Base-by-base conservation (phyloP, 2,329 filamentous ascomycete species). In the Fusarium cicatricum region DNA sequence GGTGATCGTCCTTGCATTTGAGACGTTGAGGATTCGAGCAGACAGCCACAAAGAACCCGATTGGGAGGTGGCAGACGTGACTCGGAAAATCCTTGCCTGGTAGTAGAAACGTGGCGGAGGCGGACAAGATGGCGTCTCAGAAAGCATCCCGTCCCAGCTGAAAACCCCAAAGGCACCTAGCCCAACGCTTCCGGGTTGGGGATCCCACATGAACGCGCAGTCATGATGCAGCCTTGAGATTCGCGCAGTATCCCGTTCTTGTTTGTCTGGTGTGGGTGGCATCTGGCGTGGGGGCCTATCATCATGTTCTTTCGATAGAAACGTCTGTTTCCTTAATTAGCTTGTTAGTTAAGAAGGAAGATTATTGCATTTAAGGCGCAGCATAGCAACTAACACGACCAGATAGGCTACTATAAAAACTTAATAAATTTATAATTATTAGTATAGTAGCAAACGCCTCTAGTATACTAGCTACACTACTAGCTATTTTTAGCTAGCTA, bases 301-400 rank as follows among this genome's bases (percentile, higher is more conserved):
- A 45, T 38, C 37, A 29, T 19, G 32, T 29, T 42, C 28, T 31
- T 23, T 58, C 45, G 28, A 47, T 41, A 47, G 17, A 41, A 21
- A 21, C 10, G 15, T 36, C 4, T 16, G 41, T 19, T 29, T 37
- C 44, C 44, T 53, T 54, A 49, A 23, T 16, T n/a, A n/a, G n/a
- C 23, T 40, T 36, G 36, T n/a, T n/a, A n/a, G n/a, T n/a, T n/a
- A n/a, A n/a, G n/a, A n/a, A n/a, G n/a, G n/a, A n/a, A n/a, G n/a
- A n/a, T n/a, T 55, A 57, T 67, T 58, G 54, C 62, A 52, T 64
- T 59, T 37, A 54, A 45, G 60, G 65, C 65, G 57, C 65, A 68
- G 65, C 21, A 21, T 21, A 7, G 21, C 21, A 21, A 7, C 21
- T n/a, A n/a, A n/a, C n/a, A n/a, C n/a, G n/a, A n/a, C n/a, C n/a